Conservation (phyloP, 352 stramenopile genomes). For the Elongisporangium senticosum region DNA sequence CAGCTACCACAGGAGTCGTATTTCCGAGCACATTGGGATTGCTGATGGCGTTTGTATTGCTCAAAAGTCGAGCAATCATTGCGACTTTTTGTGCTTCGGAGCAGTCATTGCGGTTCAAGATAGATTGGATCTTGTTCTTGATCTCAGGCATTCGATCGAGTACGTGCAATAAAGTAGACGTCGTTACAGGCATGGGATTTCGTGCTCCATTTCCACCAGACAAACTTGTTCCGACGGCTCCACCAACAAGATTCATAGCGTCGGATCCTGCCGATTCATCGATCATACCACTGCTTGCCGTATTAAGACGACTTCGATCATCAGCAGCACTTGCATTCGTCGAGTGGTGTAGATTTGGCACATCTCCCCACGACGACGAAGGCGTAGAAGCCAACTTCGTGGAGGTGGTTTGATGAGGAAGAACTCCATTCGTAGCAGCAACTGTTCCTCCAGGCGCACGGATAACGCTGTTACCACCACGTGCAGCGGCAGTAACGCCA, state of each 20-base stretch:
- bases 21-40: constrained; percentile 21
- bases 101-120: constrained; percentile 78
- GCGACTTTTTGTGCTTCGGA: constrained; percentile 86
- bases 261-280: constrained; percentile 2
- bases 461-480: neutral
- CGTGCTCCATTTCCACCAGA: neutral
- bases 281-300: neutral
- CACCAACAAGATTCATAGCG: constrained; percentile 3
- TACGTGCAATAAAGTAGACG: constrained; percentile 72
- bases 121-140: constrained; percentile 88
- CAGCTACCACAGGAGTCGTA: neutral
- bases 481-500: neutral
- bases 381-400: constrained; percentile 2
- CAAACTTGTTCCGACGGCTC: constrained; percentile 4
- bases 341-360: constrained; percentile 20
- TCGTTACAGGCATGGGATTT: constrained; percentile 60
- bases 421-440: neutral
- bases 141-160: constrained; percentile 86
- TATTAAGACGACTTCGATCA: neutral
- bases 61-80: constrained; percentile 82
- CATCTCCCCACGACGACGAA: constrained; percentile 17
- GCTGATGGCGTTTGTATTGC: constrained; percentile 79
- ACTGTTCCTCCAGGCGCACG: neutral
- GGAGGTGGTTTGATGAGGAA: neutral
- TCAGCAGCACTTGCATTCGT: constrained; percentile 11